Evolutionary conservation across 139 green algal genomes (phyloP).

Genomic region (Zygnema circumcarinatum): DNA sequence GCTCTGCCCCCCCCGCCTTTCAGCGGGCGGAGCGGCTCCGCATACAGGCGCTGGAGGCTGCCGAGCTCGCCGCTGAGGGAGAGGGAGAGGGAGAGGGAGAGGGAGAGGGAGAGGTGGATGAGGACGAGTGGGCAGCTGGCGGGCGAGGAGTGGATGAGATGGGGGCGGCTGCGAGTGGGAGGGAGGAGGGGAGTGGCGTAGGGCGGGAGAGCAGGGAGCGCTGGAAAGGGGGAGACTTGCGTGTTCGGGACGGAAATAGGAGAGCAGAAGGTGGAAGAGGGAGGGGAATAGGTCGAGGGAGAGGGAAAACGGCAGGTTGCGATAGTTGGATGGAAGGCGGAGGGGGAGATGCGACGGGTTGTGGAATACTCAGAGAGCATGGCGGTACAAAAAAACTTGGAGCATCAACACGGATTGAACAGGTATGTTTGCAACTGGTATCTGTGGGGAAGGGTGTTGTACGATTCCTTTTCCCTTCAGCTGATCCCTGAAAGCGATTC

Average conservation of each 20-base stretch:
- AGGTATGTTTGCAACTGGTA: too few species aligned
- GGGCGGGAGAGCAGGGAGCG: not conserved
- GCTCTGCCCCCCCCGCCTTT: conserved; percentile 11
- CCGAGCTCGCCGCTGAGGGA: too few species aligned
- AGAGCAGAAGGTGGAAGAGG: not conserved
- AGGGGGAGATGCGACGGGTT: too few species aligned
- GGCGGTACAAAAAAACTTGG: too few species aligned
- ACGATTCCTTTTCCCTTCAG: too few species aligned
- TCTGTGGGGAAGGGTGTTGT: too few species aligned
- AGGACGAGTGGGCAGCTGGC: not conserved
- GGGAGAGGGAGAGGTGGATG: too few species aligned
- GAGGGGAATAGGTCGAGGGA: not conserved
- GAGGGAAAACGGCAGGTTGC: not conserved
- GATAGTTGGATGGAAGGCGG: too few species aligned
- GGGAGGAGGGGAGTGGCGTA: not conserved
- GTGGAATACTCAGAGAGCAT: too few species aligned
- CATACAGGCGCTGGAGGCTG: not conserved
- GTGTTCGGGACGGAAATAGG: not conserved
- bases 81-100: not conserved
- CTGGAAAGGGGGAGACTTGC: not conserved
- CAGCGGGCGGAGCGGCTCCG: not conserved
- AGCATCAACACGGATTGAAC: too few species aligned
- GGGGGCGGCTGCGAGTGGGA: not conserved
- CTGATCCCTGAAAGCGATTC: too few species aligned
- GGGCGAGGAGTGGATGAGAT: not conserved